These are phyloP conservation scores for Brassica balearica DNA, from an alignment of 441 rosid genomes.

Conservation along the genomic window DNA sequence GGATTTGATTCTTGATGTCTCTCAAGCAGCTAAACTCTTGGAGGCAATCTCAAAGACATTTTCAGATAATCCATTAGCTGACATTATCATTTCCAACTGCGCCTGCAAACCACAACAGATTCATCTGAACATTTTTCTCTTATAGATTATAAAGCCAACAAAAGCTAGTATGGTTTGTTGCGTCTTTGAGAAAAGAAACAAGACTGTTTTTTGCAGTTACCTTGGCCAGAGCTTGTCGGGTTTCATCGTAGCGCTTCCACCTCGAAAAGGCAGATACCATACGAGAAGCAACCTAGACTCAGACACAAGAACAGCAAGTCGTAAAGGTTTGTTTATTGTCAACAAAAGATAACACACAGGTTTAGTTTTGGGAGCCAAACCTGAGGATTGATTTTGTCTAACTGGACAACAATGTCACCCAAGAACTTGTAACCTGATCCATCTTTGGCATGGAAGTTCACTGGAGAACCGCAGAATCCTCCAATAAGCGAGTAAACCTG, in stretches of 20 bases:
- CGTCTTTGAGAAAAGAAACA: background rate
- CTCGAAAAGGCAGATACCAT: constrained; percentile 96
- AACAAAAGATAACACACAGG: background rate
- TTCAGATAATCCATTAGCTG: constrained; percentile 88
- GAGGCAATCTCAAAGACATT: constrained; percentile 95
- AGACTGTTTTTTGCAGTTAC: constrained; percentile 44
- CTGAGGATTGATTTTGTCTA: constrained; percentile 97
- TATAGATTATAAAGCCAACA: background rate
- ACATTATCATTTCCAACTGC: constrained; percentile 91
- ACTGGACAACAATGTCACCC: constrained; percentile 85
- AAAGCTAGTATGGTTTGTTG: background rate
- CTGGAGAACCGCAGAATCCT: constrained; percentile 84
- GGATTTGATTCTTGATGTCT: too few relatives aligned
- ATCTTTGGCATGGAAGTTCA: constrained; percentile 95
- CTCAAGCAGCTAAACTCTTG: constrained; percentile 77
- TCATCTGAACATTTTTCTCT: background rate
- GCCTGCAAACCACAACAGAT: constrained; percentile 56
- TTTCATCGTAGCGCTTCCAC: constrained; percentile 92
- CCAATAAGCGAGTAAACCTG: constrained; percentile 92
- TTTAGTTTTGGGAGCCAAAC: constrained; percentile 42
- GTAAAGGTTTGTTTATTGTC: background rate
- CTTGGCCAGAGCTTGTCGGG: constrained; percentile 84
- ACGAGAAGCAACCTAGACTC: constrained; percentile 82
- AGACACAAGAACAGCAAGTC: background rate
- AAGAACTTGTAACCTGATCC: constrained; percentile 95